Percentiles rank a stretch among this genome's conserved stretches.
Evolutionary conservation across 2,329 filamentous ascomycete species (phyloP).

Genomic region (Epicoccum nigrum): DNA sequence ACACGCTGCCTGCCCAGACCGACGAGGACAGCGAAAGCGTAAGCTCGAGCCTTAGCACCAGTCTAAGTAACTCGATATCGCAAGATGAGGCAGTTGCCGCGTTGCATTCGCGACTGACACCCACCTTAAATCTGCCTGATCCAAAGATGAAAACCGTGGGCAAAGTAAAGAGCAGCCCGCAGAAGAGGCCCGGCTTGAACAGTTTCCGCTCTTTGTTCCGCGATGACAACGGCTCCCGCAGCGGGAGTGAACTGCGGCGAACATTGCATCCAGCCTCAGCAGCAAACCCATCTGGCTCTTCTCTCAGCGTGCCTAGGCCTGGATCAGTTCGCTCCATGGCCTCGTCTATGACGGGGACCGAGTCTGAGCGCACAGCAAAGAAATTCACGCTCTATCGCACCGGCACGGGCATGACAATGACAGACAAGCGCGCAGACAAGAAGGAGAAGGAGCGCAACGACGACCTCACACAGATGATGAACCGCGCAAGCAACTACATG

Average conservation of each 20-base stretch:
- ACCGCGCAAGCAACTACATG: constrained; percentile 94
- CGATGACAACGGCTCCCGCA: constrained; percentile 35
- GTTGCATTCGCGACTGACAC: constrained; percentile 80
- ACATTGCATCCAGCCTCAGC: constrained; percentile 40
- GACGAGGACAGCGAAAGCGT: constrained; percentile 49
- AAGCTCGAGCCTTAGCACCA: constrained; percentile 22
- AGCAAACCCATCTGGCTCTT: constrained; percentile 17
- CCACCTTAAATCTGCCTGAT: constrained; percentile 70
- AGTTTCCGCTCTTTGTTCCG: constrained; percentile 45
- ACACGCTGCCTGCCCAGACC: constrained; percentile 59
- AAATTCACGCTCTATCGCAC: constrained; percentile 47
- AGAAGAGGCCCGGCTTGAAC: constrained; percentile 37
- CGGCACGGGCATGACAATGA: constrained; percentile 45
- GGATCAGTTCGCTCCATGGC: constrained; percentile 37
- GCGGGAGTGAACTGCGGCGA: constrained; percentile 39
- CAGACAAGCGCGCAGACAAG: constrained; percentile 52
- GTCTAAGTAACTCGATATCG: constrained; percentile 26
- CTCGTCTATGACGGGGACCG: constrained; percentile 31
- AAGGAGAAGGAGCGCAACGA: constrained; percentile 72
- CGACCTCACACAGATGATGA: constrained; percentile 96
- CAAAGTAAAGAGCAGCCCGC: constrained; percentile 27
- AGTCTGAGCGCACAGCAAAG: constrained; percentile 45
- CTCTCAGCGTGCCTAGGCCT: constrained; percentile 31
- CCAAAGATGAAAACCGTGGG: constrained; percentile 44
- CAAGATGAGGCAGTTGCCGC: constrained; percentile 65